phyloP scores from a whole-genome alignment of 148 eudicot species.

The Salicornia ramosissima region DNA sequence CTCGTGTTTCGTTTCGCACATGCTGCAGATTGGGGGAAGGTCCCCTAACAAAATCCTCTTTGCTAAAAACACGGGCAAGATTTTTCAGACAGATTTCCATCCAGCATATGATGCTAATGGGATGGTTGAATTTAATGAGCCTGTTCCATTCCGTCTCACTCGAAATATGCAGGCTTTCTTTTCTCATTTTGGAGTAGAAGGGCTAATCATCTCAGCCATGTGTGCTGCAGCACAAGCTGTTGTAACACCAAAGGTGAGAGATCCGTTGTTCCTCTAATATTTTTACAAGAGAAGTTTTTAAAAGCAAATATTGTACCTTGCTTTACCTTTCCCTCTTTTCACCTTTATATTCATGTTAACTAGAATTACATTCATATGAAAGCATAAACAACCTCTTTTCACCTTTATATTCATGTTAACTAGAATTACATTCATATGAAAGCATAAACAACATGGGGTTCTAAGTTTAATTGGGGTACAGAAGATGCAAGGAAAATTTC shows the following conservation, averaged over 20 bases:
- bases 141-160: constrained; percentile 94
- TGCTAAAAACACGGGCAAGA: constrained; percentile 93
- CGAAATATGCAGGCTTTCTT: constrained; percentile 93
- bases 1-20: constrained; percentile 86
- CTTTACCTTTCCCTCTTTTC: not conserved
- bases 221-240: constrained; percentile 94
- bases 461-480: too few species aligned
- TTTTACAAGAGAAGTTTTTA: not conserved
- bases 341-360: not conserved
- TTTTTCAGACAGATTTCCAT: constrained; percentile 96
- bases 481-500: too few species aligned
- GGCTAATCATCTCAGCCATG: constrained; percentile 90
- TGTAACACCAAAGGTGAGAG: constrained; percentile 76
- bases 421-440: not conserved
- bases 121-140: constrained; percentile 93
- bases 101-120: constrained; percentile 97
- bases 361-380: not conserved
- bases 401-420: not conserved
- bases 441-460: not conserved
- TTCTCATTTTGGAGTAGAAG: constrained; percentile 97
- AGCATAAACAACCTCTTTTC: not conserved
- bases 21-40: constrained; percentile 94
- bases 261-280: not conserved
- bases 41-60: constrained; percentile 94
- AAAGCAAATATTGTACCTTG: not conserved